Evolutionary conservation across 768 basidiomycete species (phyloP).

Genomic region (Boletus pseudo-olivaceus): DNA sequence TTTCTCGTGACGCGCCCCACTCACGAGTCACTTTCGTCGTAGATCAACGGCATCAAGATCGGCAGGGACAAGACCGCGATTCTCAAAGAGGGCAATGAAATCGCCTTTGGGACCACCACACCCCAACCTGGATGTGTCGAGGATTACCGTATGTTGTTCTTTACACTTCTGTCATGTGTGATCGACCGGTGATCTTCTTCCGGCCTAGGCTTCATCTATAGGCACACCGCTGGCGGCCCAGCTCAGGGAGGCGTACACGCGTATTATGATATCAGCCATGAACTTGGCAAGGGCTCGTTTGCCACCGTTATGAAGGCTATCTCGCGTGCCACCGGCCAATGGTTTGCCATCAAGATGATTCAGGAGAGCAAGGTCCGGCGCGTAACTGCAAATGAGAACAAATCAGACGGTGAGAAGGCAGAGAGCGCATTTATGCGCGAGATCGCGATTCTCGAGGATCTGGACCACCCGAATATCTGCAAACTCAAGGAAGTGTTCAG

Average conservation of each 20-base stretch:
- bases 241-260: slow-evolving; percentile 55
- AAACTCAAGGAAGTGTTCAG: slow-evolving; percentile 73
- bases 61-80: slow-evolving; percentile 38
- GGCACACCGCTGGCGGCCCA: slow-evolving; percentile 52
- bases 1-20: slow-evolving; percentile 4
- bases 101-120: slow-evolving; percentile 70
- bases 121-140: slow-evolving; percentile 50
- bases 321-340: slow-evolving; percentile 62
- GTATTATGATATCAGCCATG: slow-evolving; percentile 60
- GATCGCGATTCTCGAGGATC: slow-evolving; percentile 71
- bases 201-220: slow-evolving; percentile 63
- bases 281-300: slow-evolving; percentile 89
- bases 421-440: slow-evolving; percentile 57
- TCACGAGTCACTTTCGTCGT: slow-evolving; percentile 3
- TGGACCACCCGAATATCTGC: slow-evolving; percentile 83
- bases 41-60: slow-evolving; percentile 42
- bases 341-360: slow-evolving; percentile 90
- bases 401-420: slow-evolving; percentile 27
- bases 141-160: slow-evolving; percentile 64
- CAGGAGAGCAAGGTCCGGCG: slow-evolving; percentile 46
- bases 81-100: slow-evolving; percentile 69
- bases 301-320: slow-evolving; percentile 87
- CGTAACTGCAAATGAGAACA: slow-evolving; percentile 30
- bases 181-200: not conserved
- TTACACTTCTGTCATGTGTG: not conserved